phyloP scores from a whole-genome alignment of 306 rosid genomes.

The Ammopiptanthus mongolicus region DNA sequence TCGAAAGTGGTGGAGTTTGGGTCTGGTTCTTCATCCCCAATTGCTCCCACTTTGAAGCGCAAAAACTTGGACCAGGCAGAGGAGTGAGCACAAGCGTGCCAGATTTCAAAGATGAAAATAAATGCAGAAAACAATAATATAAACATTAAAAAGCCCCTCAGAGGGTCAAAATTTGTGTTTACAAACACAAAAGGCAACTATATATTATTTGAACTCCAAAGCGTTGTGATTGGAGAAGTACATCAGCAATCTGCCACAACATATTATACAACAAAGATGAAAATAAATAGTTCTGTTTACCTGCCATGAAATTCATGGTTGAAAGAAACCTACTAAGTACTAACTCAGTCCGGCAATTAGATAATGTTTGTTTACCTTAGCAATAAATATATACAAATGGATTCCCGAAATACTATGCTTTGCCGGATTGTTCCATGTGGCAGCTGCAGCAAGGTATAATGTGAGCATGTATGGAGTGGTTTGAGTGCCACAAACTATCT shows the following conservation, averaged over 20 bases:
- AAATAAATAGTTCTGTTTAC: constrained; percentile 3
- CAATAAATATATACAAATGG: constrained; percentile 6
- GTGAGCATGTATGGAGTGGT: not conserved
- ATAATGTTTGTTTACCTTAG: not conserved
- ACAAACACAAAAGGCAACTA: not conserved
- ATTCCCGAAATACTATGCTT: not conserved
- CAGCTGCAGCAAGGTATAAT: not conserved
- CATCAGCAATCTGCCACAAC: constrained; percentile 1
- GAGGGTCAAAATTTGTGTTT: not conserved
- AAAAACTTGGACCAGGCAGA: too few relatives aligned
- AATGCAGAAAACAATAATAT: too few relatives aligned
- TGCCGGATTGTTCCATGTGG: not conserved
- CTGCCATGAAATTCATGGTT: constrained; percentile 10
- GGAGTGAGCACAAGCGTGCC: too few relatives aligned
- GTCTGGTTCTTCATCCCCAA: too few relatives aligned
- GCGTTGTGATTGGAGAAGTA: not conserved
- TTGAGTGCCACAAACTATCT: not conserved
- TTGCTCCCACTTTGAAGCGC: too few relatives aligned
- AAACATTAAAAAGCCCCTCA: not conserved
- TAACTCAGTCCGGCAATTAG: not conserved
- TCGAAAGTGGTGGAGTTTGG: too few relatives aligned
- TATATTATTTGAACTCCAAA: not conserved
- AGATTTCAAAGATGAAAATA: too few relatives aligned
- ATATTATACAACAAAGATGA: constrained; percentile 18
- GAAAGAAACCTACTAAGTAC: constrained; percentile 16